phyloP scores from a whole-genome alignment of 352 stramenopile species.

The Pythium sukuiense region DNA sequence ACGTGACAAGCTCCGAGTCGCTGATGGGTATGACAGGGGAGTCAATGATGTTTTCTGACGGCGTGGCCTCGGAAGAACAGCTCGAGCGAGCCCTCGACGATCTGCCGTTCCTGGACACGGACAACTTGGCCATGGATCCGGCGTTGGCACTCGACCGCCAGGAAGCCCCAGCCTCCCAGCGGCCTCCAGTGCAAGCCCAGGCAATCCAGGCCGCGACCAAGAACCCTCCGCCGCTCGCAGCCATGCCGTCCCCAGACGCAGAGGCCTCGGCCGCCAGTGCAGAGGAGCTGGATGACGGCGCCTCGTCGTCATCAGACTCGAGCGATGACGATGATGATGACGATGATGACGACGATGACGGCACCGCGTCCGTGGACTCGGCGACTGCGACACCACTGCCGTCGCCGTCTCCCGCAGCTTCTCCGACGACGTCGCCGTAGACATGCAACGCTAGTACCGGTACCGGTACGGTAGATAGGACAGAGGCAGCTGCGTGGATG shows the following conservation, averaged over 20 bases:
- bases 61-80: slow-evolving; percentile 66
- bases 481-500: not conserved
- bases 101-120: slow-evolving; percentile 69
- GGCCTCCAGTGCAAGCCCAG: not conserved
- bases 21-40: slow-evolving; percentile 30
- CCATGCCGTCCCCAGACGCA: slow-evolving; percentile 10
- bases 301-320: slow-evolving; percentile 22
- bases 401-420: slow-evolving; percentile 59
- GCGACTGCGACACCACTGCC: slow-evolving; percentile 34
- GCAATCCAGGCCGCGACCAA: not conserved
- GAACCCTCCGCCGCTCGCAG: slow-evolving; percentile 3
- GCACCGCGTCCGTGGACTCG: slow-evolving; percentile 53
- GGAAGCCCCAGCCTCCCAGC: not conserved
- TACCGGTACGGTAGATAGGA: not conserved
- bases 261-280: slow-evolving; percentile 12
- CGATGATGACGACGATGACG: slow-evolving; percentile 43
- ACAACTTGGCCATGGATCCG: slow-evolving; percentile 47
- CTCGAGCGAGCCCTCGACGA: slow-evolving; percentile 71
- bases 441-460: slow-evolving; percentile 1
- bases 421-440: slow-evolving; percentile 53
- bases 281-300: slow-evolving; percentile 12
- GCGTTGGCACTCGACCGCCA: slow-evolving; percentile 17
- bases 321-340: slow-evolving; percentile 31
- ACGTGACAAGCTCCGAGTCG: slow-evolving; percentile 21
- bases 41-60: slow-evolving; percentile 27